A percentile compares a stretch with the other conserved stretches of the same genome.
phyloP scores from a whole-genome alignment of 306 rosid species.

The Fragaria vesca region DNA sequence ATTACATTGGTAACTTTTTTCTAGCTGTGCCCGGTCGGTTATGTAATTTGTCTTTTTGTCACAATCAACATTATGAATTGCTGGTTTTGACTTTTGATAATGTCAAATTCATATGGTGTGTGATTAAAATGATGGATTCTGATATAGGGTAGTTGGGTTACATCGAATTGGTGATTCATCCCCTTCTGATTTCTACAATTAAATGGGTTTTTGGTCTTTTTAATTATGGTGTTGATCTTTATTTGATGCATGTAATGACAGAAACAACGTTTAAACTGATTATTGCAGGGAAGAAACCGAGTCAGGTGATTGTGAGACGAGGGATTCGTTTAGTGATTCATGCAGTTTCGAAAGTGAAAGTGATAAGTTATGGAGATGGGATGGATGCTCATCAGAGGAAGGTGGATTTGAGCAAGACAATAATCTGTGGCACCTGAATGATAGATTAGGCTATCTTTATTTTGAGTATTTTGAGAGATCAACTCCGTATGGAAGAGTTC shows the following conservation, averaged over 20 bases:
- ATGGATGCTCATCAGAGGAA: conserved; percentile 79
- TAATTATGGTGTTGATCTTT: neutral
- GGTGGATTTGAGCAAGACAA: conserved; percentile 75
- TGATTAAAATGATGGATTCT: neutral
- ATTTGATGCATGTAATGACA: neutral
- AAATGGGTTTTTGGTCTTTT: neutral
- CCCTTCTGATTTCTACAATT: neutral
- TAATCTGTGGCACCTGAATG: conserved; percentile 43
- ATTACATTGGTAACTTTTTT: neutral
- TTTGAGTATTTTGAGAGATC: conserved; percentile 89
- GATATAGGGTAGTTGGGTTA: neutral
- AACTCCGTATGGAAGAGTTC: conserved; percentile 92
- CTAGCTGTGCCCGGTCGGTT: neutral
- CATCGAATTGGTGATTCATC: neutral
- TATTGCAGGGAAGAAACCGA: conserved; percentile 71
- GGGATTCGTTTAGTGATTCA: conserved; percentile 79
- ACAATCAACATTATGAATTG: neutral
- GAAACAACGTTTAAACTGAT: neutral
- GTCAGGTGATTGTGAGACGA: conserved; percentile 68
- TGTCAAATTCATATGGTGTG: neutral
- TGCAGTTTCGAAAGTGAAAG: conserved; percentile 77
- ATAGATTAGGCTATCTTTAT: conserved; percentile 72
- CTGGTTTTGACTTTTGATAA: conserved; percentile 11
- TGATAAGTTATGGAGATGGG: conserved; percentile 86
- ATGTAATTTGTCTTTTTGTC: neutral